Evolutionary conservation across 305 asterid species (phyloP).

Genomic region (Solanum hybrid): DNA sequence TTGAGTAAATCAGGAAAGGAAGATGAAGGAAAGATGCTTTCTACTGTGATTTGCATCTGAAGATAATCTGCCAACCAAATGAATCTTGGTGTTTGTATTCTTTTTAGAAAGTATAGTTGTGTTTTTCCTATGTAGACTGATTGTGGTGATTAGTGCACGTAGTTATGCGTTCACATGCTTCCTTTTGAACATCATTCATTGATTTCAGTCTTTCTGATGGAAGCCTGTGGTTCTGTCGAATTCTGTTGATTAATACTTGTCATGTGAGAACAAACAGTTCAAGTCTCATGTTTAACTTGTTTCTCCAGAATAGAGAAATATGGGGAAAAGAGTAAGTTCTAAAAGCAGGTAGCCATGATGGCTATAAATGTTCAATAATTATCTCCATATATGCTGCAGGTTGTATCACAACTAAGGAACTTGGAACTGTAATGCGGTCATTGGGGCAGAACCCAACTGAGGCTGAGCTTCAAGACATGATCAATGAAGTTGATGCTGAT

Average conservation of each 20-base stretch:
- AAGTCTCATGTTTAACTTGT: neutral
- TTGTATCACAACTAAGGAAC: slow-evolving; percentile 85
- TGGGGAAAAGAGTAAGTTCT: neutral
- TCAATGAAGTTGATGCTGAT: slow-evolving; percentile 85
- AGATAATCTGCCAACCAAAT: neutral
- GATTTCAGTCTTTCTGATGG: neutral
- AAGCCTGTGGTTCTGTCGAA: neutral
- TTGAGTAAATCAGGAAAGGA: neutral
- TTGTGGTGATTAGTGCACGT: neutral
- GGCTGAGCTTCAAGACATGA: slow-evolving; percentile 85
- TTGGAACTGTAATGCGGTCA: slow-evolving; percentile 84
- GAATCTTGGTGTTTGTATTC: neutral
- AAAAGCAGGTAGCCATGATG: neutral
- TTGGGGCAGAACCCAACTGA: slow-evolving; percentile 83
- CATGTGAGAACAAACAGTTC: neutral
- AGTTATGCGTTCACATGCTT: neutral
- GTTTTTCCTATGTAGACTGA: neutral
- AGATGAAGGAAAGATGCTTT: neutral
- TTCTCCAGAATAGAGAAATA: neutral
- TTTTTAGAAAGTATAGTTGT: neutral
- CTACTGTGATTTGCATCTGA: neutral
- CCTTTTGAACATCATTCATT: neutral
- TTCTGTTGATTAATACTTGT: neutral
- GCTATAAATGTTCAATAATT: neutral
- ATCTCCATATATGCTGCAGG: slow-evolving; percentile 26